phyloP scores from a whole-genome alignment of 192 early-diverging fungal genomes.

The Paraglomus occultum region DNA sequence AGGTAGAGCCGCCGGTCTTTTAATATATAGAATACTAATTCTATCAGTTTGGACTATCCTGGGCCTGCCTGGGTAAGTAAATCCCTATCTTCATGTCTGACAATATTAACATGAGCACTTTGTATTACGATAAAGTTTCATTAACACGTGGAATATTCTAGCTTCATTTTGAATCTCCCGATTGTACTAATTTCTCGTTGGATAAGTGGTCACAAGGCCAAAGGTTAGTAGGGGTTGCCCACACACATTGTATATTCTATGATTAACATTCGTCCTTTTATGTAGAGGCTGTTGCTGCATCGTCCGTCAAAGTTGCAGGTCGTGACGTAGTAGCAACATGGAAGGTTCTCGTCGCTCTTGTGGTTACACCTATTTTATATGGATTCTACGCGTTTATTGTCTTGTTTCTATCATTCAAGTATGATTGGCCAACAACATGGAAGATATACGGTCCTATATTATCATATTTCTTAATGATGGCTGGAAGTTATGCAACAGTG shows the following conservation, averaged over 20 bases:
- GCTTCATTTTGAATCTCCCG: constrained; percentile 56
- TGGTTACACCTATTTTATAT: constrained; percentile 73
- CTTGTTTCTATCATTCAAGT: constrained; percentile 40
- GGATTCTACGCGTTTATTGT: constrained; percentile 66
- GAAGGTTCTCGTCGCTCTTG: constrained; percentile 82
- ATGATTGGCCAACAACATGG: constrained; percentile 37
- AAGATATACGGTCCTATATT: constrained; percentile 44
- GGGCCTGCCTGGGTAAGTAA: constrained; percentile 79
- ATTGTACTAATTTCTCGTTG: constrained; percentile 52
- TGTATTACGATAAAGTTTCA: background rate
- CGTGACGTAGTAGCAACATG: constrained; percentile 95
- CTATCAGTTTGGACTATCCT: constrained; percentile 72
- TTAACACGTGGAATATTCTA: constrained; percentile 11
- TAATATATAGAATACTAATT: constrained; percentile 68
- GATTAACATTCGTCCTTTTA: background rate
- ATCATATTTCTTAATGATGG: constrained; percentile 35
- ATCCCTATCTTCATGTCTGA: background rate
- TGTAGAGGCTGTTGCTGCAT: constrained; percentile 76
- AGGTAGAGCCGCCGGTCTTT: constrained; percentile 58
- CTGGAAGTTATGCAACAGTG: constrained; percentile 69
- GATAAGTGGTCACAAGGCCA: constrained; percentile 54
- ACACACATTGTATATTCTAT: background rate
- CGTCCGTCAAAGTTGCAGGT: constrained; percentile 92
- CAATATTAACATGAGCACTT: background rate
- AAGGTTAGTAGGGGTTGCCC: constrained; percentile 35